Evolutionary conservation across 202 grass and related monocot genomes (phyloP), one percentile per base, ranked within the genome.

Genomic region (Hordeum pubiflorum): DNA sequence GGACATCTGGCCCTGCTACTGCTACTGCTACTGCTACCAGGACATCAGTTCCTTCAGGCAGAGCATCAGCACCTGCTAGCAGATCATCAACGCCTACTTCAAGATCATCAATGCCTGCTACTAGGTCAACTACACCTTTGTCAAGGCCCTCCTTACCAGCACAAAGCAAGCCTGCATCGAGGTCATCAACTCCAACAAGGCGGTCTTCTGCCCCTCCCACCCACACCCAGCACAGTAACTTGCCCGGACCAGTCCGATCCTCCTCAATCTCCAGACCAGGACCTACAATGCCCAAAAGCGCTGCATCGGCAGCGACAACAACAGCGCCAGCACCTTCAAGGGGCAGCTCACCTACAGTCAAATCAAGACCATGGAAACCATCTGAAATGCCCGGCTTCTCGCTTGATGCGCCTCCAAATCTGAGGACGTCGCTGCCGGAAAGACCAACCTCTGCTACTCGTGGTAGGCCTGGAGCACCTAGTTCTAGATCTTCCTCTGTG

Each of bases 401-500:
- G 13, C 92, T 95, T 80, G 89, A 95, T 38, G 92, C 87, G 0
- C 92, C 96, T 21, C 87, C 96, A 81, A 95, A 98, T 89, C 62
- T 91, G 57, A 93, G 89, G 71, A 98, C 96, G n/a, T 91, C 92
- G 1, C 72, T 98, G 36, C 90, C 96, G 68, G 96, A 93, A 75
- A 94, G 92, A 69, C 92, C 96, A 63, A 87, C 86, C 63, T 93
- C 92, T 76, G 90, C 90, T 23, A 95, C 90, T 61, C 85, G 96
- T 9, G 90, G 96, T 79, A 89, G 96, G 74, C 96, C 96, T 52
- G 90, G 92, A 87, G 92, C 89, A 70, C 90, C 92, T 55, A 91
- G 90, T 87, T 82, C 90, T 61, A 97, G 92, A 62, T 98, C 96
- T 88, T 91, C 85, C 58, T 98, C 96, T 88, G 92, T 93, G 61